phyloP scores from a whole-genome alignment of 805 yeast species.

The Cyberlindnera mrakii region DNA sequence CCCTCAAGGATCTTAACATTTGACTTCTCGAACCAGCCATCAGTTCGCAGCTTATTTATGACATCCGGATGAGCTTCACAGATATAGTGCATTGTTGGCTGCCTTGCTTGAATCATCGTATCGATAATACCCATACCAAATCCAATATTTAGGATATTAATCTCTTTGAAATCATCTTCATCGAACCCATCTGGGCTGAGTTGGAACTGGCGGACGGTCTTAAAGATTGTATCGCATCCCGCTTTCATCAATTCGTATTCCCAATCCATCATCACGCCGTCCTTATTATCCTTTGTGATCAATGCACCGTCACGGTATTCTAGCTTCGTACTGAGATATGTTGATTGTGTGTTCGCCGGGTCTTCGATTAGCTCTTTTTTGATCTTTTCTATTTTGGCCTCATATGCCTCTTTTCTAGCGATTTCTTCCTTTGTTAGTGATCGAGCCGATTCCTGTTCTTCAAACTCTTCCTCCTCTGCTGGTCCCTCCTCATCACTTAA shows the following conservation, averaged over 20 bases:
- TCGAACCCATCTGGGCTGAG: constrained; percentile 15
- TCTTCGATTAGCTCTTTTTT: constrained; percentile 31
- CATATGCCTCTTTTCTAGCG: constrained; percentile 9
- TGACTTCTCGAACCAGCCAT: constrained; percentile 78
- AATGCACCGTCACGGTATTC: constrained; percentile 65
- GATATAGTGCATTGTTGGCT: constrained; percentile 73
- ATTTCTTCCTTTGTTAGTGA: constrained; percentile 14
- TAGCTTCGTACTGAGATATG: constrained; percentile 60
- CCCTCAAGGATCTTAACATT: constrained; percentile 77
- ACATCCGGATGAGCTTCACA: constrained; percentile 96
- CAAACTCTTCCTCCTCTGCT: constrained; percentile 14
- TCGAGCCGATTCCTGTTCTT: constrained; percentile 14
- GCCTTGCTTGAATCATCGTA: constrained; percentile 52
- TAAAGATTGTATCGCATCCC: constrained; percentile 72
- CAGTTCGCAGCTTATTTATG: constrained; percentile 52
- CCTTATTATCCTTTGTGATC: constrained; percentile 60
- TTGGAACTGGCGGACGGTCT: constrained; percentile 25
- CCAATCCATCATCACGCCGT: constrained; percentile 99
- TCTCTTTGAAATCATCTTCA: constrained; percentile 29
- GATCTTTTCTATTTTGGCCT: constrained; percentile 8
- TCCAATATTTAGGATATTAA: constrained; percentile 74
- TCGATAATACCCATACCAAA: constrained; percentile 98
- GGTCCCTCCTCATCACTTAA: constrained; percentile 27
- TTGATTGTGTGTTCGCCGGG: constrained; percentile 59
- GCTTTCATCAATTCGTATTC: constrained; percentile 75